These are phyloP conservation scores for Wallacemonas rigidus DNA, from an alignment of 208 protist genomes.

Conservation along the genomic window DNA sequence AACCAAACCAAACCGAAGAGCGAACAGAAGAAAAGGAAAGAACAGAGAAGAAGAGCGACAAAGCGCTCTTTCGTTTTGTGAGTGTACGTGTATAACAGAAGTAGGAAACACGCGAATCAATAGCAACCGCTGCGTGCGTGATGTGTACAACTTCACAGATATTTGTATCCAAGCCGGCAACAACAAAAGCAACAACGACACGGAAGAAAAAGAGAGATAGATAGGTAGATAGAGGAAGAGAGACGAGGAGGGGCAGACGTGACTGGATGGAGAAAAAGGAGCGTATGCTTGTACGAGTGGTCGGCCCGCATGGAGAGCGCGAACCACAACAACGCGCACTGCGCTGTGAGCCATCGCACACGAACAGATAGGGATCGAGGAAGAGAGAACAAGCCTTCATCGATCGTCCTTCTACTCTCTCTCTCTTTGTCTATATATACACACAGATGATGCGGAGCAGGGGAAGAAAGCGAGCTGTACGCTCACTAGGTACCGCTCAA, in stretches of 20 bases:
- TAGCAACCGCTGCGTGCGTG: no score
- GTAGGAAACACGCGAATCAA: background rate
- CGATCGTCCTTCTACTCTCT: no score
- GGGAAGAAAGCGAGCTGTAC: no score
- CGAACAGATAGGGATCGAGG: background rate
- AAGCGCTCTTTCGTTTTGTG: background rate
- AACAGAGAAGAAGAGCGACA: background rate
- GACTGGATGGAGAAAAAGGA: background rate
- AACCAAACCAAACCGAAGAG: conserved; percentile 9
- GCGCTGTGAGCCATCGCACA: no score
- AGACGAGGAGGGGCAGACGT: conserved; percentile 1
- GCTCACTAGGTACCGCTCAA: no score
- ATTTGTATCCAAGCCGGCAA: background rate
- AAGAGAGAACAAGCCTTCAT: background rate
- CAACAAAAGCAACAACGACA: conserved; percentile 12
- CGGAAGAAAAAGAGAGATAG: background rate
- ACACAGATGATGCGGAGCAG: no score
- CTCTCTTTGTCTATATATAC: no score
- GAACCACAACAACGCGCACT: no score
- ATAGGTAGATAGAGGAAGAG: background rate
- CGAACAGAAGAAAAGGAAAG: conserved; percentile 11
- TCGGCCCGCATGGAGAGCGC: no score
- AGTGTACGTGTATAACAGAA: conserved; percentile 1
- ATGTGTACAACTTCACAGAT: background rate
- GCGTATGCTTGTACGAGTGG: no score